These are phyloP conservation scores for Trichoderma virens DNA, from an alignment of 495 filamentous ascomycete species.

Conservation along the genomic window DNA sequence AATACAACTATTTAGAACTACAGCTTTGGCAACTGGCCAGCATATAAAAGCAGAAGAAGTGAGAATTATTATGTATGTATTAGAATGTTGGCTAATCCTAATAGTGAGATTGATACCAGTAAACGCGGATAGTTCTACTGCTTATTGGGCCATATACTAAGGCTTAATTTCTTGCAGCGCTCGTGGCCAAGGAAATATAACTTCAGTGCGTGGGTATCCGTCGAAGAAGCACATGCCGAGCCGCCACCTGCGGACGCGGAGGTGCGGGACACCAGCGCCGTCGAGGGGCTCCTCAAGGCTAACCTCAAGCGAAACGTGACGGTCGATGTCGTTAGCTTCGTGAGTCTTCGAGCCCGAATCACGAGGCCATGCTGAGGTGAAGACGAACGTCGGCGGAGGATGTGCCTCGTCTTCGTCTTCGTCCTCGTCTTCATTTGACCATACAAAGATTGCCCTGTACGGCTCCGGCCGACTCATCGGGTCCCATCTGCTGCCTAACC, in stretches of 20 bases:
- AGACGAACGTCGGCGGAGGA: slow-evolving; percentile 8
- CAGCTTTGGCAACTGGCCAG: too few species aligned
- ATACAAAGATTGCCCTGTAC: slow-evolving; percentile 4
- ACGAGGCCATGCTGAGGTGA: slow-evolving; percentile 9
- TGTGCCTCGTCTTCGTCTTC: neutral
- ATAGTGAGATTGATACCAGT: too few species aligned
- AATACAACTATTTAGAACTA: too few species aligned
- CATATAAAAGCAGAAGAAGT: too few species aligned
- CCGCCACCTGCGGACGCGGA: slow-evolving; percentile 13
- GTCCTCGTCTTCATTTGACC: slow-evolving; percentile 1
- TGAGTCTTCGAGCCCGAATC: slow-evolving; percentile 9
- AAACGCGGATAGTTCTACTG: neutral
- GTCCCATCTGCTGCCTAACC: slow-evolving; percentile 1
- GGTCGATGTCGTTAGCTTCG: slow-evolving; percentile 12
- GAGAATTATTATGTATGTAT: too few species aligned
- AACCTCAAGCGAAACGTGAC: slow-evolving; percentile 14
- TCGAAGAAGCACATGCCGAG: slow-evolving; percentile 14
- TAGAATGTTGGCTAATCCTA: too few species aligned
- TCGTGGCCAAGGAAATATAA: slow-evolving; percentile 12
- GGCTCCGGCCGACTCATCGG: neutral
- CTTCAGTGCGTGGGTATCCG: slow-evolving; percentile 5
- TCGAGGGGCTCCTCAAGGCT: neutral
- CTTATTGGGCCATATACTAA: neutral
- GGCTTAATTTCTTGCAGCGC: slow-evolving; percentile 7
- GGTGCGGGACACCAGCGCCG: slow-evolving; percentile 9